phyloP scores from a whole-genome alignment of 1,284 basidiomycete genomes.

The Ganoderma lingzhi region DNA sequence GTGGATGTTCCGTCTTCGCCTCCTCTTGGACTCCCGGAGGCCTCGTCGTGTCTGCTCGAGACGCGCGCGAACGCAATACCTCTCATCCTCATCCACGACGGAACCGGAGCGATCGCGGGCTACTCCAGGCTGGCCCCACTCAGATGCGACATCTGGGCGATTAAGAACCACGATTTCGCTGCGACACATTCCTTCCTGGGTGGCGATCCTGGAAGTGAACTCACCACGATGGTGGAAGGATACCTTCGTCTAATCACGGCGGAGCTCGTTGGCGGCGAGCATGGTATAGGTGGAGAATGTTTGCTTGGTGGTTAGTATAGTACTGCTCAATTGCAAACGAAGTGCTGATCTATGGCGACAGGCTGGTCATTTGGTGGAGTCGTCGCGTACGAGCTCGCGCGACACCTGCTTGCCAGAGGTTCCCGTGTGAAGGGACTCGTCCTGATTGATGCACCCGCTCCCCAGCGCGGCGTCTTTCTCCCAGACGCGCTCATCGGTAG shows the following conservation, averaged over 20 bases:
- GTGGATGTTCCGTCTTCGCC: neutral
- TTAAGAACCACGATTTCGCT: conserved; percentile 62
- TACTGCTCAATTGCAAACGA: neutral
- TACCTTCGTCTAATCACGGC: neutral
- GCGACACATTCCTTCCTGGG: conserved; percentile 35
- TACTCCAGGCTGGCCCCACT: conserved; percentile 59
- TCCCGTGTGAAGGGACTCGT: conserved; percentile 61
- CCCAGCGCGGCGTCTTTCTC: conserved; percentile 56
- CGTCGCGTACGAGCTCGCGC: conserved; percentile 70
- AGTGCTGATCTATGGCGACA: conserved; percentile 34
- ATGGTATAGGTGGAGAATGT: conserved; percentile 35
- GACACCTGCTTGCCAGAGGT: conserved; percentile 54
- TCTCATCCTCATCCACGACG: conserved; percentile 75
- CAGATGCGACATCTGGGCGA: conserved; percentile 62
- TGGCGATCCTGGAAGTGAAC: conserved; percentile 54
- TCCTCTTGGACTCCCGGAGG: neutral
- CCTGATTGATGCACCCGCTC: conserved; percentile 72
- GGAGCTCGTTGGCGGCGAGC: neutral
- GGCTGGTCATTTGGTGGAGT: conserved; percentile 85
- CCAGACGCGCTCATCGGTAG: conserved; percentile 56
- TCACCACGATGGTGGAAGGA: conserved; percentile 57
- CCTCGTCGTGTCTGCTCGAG: neutral
- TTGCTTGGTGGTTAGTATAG: conserved; percentile 65
- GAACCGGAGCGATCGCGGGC: conserved; percentile 65
- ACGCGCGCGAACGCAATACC: conserved; percentile 4